A percentile compares a stretch with the other conserved stretches of the same genome.
Conservation (phyloP, 129 eudicot species). For the Scalesia atractyloides region DNA sequence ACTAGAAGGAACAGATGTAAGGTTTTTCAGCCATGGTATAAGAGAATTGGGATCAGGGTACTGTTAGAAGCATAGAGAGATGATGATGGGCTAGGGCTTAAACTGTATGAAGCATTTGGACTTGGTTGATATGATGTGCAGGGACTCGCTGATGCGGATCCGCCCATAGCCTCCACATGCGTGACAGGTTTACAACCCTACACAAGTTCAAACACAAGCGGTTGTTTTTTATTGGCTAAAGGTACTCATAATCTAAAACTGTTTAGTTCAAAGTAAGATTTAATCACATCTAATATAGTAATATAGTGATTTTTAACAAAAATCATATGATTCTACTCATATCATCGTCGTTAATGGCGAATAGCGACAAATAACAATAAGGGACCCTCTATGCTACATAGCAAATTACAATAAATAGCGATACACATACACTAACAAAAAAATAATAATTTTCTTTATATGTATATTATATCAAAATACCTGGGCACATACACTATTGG, state of each 20-base stretch:
- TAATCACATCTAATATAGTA: no score
- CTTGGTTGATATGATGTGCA: conserved; percentile 6
- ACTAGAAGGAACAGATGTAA: conserved; percentile 55
- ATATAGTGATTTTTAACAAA: no score
- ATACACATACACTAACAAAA: no score
- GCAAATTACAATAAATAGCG: no score
- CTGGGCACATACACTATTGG: no score
- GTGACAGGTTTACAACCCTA: conserved; percentile 91
- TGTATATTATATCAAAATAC: no score
- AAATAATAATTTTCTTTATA: no score
- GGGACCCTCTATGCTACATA: no score
- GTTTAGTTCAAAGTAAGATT: no score
- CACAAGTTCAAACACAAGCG: not conserved
- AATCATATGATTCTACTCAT: no score
- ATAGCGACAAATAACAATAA: no score
- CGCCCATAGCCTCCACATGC: conserved; percentile 59
- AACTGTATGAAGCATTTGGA: conserved; percentile 79
- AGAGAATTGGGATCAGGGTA: conserved; percentile 78
- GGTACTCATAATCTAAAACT: not conserved
- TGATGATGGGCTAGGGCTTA: conserved; percentile 82
- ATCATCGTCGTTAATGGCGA: no score
- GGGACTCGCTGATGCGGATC: conserved; percentile 60
- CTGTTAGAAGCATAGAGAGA: conserved; percentile 50
- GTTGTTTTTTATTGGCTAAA: not conserved
- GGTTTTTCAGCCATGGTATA: conserved; percentile 94